A percentile compares a stretch with the other conserved stretches of the same genome.
phyloP scores from a whole-genome alignment of 108 stramenopile species.

The Cyclotella cryptica region DNA sequence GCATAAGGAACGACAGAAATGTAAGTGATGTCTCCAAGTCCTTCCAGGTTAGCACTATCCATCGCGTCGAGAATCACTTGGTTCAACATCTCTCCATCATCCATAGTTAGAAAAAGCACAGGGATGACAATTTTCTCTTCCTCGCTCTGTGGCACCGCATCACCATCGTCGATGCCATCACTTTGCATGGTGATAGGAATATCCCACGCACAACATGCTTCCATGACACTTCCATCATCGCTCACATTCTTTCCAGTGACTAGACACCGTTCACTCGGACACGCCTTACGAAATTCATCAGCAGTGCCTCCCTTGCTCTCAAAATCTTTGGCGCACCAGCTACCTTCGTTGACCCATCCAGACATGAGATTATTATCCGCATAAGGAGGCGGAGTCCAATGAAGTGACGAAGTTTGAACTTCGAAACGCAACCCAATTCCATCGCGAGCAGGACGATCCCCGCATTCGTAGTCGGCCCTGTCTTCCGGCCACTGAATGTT shows the following conservation, averaged over 20 bases:
- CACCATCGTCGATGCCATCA: constrained; percentile 55
- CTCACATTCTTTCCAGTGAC: constrained; percentile 62
- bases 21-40: constrained; percentile 9
- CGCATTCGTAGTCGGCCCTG: constrained; percentile 85
- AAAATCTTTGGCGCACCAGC: constrained; percentile 57
- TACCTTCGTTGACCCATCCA: constrained; percentile 59
- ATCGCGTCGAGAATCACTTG: constrained; percentile 18
- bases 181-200: constrained; percentile 54
- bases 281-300: constrained; percentile 46
- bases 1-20: constrained; percentile 43
- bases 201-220: constrained; percentile 94
- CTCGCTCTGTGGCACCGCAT: constrained; percentile 32
- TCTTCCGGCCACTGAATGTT: constrained; percentile 40
- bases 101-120: constrained; percentile 75
- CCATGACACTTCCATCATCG: constrained; percentile 24
- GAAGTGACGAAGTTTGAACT: constrained; percentile 56
- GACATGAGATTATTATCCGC: constrained; percentile 71
- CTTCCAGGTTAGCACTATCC: not conserved
- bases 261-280: constrained; percentile 77
- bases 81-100: constrained; percentile 58
- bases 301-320: not conserved
- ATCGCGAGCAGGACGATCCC: constrained; percentile 4
- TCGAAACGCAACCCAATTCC: constrained; percentile 40
- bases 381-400: constrained; percentile 66
- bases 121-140: constrained; percentile 45